Evolutionary conservation across 441 rosid genomes (phyloP).

Genomic region (Raphanus hybrid): DNA sequence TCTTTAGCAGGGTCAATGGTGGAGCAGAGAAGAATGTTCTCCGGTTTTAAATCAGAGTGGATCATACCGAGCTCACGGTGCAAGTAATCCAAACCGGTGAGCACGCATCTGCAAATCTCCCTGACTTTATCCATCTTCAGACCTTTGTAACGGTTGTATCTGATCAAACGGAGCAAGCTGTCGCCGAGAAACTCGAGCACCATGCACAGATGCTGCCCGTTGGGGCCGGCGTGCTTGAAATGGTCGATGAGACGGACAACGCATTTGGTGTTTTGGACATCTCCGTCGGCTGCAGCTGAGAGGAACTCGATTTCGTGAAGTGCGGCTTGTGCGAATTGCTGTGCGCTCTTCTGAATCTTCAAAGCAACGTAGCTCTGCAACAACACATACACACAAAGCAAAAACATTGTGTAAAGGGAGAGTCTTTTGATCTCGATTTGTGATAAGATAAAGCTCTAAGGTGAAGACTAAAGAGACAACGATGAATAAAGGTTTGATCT

Average conservation of each 20-base stretch:
- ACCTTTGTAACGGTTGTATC: slow-evolving; percentile 78
- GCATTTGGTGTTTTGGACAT: slow-evolving; percentile 66
- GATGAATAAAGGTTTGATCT: slow-evolving; percentile 1
- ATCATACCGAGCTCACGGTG: slow-evolving; percentile 88
- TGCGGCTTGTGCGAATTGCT: slow-evolving; percentile 95
- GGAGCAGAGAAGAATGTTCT: slow-evolving; percentile 85
- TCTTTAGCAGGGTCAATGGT: slow-evolving; percentile 91
- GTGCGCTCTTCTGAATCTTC: slow-evolving; percentile 97
- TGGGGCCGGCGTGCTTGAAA: slow-evolving; percentile 90
- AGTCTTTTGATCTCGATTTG: slow-evolving; percentile 27
- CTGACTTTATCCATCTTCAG: slow-evolving; percentile 71
- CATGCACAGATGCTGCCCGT: slow-evolving; percentile 95
- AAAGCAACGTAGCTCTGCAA: slow-evolving; percentile 82
- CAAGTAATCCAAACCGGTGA: slow-evolving; percentile 83
- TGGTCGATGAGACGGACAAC: slow-evolving; percentile 82
- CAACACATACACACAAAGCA: slow-evolving; percentile 9
- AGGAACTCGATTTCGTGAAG: slow-evolving; percentile 92
- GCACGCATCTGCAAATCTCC: slow-evolving; percentile 88
- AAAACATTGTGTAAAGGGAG: slow-evolving; percentile 10
- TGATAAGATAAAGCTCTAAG: background rate
- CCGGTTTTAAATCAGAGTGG: slow-evolving; percentile 88
- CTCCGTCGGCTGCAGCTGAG: slow-evolving; percentile 70
- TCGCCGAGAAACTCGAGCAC: slow-evolving; percentile 96
- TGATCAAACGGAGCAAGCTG: slow-evolving; percentile 85
- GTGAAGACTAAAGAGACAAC: background rate